Conservation (phyloP, 179 eudicot genomes). For the Drosera spatulata region DNA sequence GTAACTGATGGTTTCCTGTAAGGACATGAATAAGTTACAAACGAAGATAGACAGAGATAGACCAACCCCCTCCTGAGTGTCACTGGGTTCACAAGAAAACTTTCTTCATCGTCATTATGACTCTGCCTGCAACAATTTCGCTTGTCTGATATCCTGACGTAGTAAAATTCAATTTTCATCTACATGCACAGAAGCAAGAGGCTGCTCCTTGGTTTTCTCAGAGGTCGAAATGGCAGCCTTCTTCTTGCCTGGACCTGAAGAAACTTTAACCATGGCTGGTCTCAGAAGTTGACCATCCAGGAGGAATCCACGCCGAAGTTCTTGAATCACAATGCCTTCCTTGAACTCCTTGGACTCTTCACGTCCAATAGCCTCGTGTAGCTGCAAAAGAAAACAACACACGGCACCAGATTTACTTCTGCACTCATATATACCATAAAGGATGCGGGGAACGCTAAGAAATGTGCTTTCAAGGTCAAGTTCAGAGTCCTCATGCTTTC, state of each 20-base stretch:
- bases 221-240: conserved; percentile 13
- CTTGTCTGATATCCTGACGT: no score
- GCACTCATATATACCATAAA: no score
- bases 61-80: no score
- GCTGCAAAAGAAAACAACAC: conserved; percentile 26
- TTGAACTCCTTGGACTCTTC: conserved; percentile 72
- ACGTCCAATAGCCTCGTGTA: conserved; percentile 86
- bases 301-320: conserved; percentile 71
- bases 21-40: no score
- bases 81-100: no score
- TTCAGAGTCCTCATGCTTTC: no score
- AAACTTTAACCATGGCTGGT: conserved; percentile 92
- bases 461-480: no score
- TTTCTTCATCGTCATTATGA: no score
- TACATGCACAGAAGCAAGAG: conserved; percentile 31
- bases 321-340: conserved; percentile 73
- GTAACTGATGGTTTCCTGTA: no score
- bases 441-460: no score
- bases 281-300: conserved; percentile 66
- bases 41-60: no score
- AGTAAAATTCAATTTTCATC: conserved; percentile 19
- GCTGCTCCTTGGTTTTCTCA: conserved; percentile 21
- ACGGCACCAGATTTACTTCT: neutral
- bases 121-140: no score
- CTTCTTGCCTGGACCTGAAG: conserved; percentile 67